These are phyloP conservation scores for Sporothrix luriei DNA, from an alignment of 2,329 filamentous ascomycete species.

Conservation along the genomic window DNA sequence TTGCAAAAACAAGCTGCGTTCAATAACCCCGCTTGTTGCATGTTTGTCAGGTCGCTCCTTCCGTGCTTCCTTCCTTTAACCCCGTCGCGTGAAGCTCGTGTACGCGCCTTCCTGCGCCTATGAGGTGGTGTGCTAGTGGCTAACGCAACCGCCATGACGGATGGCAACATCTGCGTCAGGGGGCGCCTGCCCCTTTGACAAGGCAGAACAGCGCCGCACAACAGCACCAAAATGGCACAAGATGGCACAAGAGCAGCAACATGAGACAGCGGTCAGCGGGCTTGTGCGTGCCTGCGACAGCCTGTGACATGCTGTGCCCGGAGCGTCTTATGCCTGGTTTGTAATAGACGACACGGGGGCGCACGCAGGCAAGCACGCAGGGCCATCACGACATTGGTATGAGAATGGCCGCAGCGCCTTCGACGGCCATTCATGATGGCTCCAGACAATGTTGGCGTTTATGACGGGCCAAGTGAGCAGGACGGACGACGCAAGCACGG, in stretches of 20 bases:
- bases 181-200: conserved; percentile 2
- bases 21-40: neutral
- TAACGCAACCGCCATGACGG: conserved; percentile 18
- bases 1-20: neutral
- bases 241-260: neutral
- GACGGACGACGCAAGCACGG: neutral
- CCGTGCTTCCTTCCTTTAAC: neutral
- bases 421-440: neutral
- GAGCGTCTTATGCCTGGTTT: neutral
- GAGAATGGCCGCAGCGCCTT: neutral
- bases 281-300: neutral
- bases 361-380: neutral
- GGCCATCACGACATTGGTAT: conserved; percentile 15
- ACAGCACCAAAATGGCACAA: neutral
- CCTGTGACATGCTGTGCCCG: neutral
- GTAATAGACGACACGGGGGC: neutral
- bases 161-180: conserved; percentile 28
- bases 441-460: neutral
- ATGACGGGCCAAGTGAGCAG: neutral
- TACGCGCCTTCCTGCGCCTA: neutral
- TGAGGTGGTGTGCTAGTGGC: conserved; percentile 19
- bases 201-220: neutral
- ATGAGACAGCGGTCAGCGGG: conserved; percentile 18
- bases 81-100: neutral
- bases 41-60: neutral